Conservation (phyloP, 371 early-diverging fungal genomes). For the Amoeboaphelidium occidentale region DNA sequence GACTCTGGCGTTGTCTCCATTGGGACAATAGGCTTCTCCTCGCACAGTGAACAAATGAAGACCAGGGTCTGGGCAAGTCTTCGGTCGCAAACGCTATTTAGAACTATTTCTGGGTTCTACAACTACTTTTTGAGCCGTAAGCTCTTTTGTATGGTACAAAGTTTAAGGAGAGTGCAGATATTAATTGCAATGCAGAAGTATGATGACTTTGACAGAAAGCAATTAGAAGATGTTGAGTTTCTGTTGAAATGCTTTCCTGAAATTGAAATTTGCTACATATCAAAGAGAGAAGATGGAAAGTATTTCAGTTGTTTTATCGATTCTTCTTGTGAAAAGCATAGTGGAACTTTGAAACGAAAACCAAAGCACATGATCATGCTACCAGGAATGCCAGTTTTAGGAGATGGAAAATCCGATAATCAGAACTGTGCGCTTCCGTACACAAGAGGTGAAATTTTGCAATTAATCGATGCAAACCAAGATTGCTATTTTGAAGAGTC, state of each 20-base stretch:
- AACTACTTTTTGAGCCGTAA: neutral
- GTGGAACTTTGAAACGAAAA: no score
- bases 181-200: conserved; percentile 72
- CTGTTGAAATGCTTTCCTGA: conserved; percentile 48
- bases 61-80: conserved; percentile 76
- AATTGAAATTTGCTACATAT: conserved; percentile 56
- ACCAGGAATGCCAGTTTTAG: conserved; percentile 66
- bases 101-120: conserved; percentile 47
- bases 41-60: conserved; percentile 5
- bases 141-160: neutral
- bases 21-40: neutral
- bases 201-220: conserved; percentile 42
- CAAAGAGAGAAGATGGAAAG: no score
- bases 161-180: conserved; percentile 23
- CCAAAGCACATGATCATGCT: conserved; percentile 43
- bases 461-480: conserved; percentile 75
- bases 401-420: conserved; percentile 76
- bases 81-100: conserved; percentile 61
- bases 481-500: conserved; percentile 62
- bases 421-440: conserved; percentile 67
- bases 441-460: conserved; percentile 57
- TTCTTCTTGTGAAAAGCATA: no score
- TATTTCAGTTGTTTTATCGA: no score
- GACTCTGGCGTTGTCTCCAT: neutral
- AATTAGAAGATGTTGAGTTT: conserved; percentile 50